Evolutionary conservation across 306 rosid species (phyloP).

Genomic region (Cucumis melo): DNA sequence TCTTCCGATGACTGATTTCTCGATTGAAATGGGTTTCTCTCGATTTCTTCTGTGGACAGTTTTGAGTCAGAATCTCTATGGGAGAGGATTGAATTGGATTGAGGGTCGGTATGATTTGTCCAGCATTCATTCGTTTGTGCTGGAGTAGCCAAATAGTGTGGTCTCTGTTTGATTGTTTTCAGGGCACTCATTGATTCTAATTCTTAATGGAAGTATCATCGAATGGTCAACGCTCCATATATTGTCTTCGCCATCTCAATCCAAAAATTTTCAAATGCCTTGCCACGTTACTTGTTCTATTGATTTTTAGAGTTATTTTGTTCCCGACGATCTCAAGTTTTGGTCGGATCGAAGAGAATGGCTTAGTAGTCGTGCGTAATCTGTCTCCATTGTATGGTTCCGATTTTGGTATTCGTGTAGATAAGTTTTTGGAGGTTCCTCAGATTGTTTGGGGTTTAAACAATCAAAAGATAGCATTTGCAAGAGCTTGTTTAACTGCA

Average conservation of each 20-base stretch:
- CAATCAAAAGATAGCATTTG: slow-evolving; percentile 90
- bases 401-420: slow-evolving; percentile 24
- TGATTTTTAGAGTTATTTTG: slow-evolving; percentile 46
- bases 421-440: slow-evolving; percentile 69
- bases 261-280: slow-evolving; percentile 49
- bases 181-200: not conserved
- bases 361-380: slow-evolving; percentile 20
- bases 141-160: not conserved
- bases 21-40: not conserved
- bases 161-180: not conserved
- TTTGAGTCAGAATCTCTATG: not conserved
- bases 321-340: slow-evolving; percentile 29
- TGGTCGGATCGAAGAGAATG: slow-evolving; percentile 27
- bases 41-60: not conserved
- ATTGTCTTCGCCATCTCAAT: slow-evolving; percentile 26
- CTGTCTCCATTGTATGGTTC: slow-evolving; percentile 14
- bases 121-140: slow-evolving; percentile 3
- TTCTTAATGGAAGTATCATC: slow-evolving; percentile 37
- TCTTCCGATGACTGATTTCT: not conserved
- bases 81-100: not conserved
- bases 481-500: slow-evolving; percentile 82
- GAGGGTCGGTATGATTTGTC: slow-evolving; percentile 3
- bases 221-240: slow-evolving; percentile 22
- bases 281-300: slow-evolving; percentile 25
- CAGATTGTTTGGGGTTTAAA: slow-evolving; percentile 90